Conservation (phyloP, 148 eudicot species). For the Linanthus parryae region DNA sequence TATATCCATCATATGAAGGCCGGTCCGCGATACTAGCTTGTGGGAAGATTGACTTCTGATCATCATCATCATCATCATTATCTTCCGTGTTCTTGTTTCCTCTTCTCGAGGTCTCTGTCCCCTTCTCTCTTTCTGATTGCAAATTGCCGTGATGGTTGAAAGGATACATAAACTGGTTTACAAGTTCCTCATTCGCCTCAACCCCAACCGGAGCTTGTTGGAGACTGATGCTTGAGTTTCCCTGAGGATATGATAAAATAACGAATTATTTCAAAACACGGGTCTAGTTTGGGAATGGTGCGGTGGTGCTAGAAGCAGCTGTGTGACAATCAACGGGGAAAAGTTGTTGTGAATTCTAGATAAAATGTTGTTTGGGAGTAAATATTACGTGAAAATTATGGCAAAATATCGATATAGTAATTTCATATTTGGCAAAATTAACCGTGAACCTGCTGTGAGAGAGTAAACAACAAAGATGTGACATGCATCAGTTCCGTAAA, state of each 20-base stretch:
- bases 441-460: too few species aligned
- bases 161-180: slow-evolving; percentile 19
- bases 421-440: too few species aligned
- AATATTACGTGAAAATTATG: too few species aligned
- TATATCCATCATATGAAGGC: slow-evolving; percentile 74
- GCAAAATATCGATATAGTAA: too few species aligned
- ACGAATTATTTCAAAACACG: neutral
- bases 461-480: too few species aligned
- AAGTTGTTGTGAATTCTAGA: neutral
- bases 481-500: too few species aligned
- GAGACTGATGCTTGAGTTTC: slow-evolving; percentile 25
- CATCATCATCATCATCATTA: too few species aligned
- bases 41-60: slow-evolving; percentile 19
- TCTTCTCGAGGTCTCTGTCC: slow-evolving; percentile 21
- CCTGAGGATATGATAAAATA: slow-evolving; percentile 38
- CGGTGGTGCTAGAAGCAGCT: neutral
- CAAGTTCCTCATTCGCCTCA: slow-evolving; percentile 24
- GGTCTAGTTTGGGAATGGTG: neutral
- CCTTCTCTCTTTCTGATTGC: slow-evolving; percentile 20
- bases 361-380: neutral
- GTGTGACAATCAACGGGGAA: neutral
- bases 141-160: slow-evolving; percentile 12
- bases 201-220: slow-evolving; percentile 30
- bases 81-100: slow-evolving; percentile 20
- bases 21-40: slow-evolving; percentile 29